Evolutionary conservation across 192 early-diverging fungal genomes (phyloP).

Genomic region (Umbelopsis sp.): DNA sequence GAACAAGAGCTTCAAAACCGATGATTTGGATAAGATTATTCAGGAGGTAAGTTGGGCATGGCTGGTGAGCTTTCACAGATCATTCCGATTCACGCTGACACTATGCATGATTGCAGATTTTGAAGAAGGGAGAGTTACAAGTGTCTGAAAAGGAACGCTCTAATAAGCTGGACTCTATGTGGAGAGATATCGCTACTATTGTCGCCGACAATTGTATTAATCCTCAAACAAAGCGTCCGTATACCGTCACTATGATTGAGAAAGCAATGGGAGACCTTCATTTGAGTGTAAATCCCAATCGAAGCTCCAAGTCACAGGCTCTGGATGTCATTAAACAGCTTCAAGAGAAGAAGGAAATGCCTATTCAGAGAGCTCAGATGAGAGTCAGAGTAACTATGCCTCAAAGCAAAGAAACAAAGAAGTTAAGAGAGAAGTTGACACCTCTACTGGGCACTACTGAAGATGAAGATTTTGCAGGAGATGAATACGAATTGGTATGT

Average conservation of each 20-base stretch:
- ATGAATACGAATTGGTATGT: slow-evolving; percentile 81
- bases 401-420: slow-evolving; percentile 84
- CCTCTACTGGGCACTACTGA: slow-evolving; percentile 67
- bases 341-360: slow-evolving; percentile 86
- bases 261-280: slow-evolving; percentile 96
- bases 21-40: slow-evolving; percentile 80
- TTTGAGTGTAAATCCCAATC: slow-evolving; percentile 86
- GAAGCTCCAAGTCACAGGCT: slow-evolving; percentile 90
- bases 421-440: slow-evolving; percentile 74
- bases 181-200: slow-evolving; percentile 93
- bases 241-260: slow-evolving; percentile 98
- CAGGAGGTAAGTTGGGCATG: slow-evolving; percentile 50
- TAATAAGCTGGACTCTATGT: slow-evolving; percentile 79
- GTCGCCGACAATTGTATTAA: slow-evolving; percentile 97
- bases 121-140: slow-evolving; percentile 96
- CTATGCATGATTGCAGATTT: slow-evolving; percentile 57
- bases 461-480: slow-evolving; percentile 74
- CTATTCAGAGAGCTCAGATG: slow-evolving; percentile 96
- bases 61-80: background rate
- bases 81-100: background rate
- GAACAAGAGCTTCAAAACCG: slow-evolving; percentile 85
- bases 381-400: slow-evolving; percentile 78
- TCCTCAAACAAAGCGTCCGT: slow-evolving; percentile 91
- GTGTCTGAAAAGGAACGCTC: slow-evolving; percentile 96
- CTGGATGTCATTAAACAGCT: slow-evolving; percentile 93